A percentile compares a stretch with the other conserved stretches of the same genome.
Conservation (phyloP, 495 filamentous ascomycete genomes). For the Chlorociboria aeruginascens region DNA sequence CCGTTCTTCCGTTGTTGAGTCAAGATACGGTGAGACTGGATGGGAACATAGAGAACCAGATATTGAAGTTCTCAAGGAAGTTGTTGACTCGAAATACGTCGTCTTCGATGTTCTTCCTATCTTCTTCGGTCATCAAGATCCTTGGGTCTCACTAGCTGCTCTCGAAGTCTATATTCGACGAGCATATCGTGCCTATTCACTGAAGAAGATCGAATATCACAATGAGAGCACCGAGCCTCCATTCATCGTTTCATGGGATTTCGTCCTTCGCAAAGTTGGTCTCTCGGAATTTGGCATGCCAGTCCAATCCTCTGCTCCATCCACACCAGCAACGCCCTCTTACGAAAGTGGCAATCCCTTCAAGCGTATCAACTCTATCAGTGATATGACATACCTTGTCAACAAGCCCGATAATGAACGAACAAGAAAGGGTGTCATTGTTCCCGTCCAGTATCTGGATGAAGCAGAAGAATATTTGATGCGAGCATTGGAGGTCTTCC, state of each 20-base stretch:
- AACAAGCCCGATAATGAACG: slow-evolving; percentile 57
- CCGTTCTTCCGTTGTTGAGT: slow-evolving; percentile 92
- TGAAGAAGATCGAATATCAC: slow-evolving; percentile 82
- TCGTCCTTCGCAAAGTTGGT: slow-evolving; percentile 81
- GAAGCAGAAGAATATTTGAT: slow-evolving; percentile 78
- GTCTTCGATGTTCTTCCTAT: slow-evolving; percentile 91
- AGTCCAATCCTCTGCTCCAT: slow-evolving; percentile 60
- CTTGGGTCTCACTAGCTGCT: slow-evolving; percentile 88
- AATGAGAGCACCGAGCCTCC: slow-evolving; percentile 63
- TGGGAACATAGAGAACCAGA: slow-evolving; percentile 94
- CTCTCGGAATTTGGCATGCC: slow-evolving; percentile 78
- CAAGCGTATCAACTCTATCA: slow-evolving; percentile 82
- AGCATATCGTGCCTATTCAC: slow-evolving; percentile 87
- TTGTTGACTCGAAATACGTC: slow-evolving; percentile 95
- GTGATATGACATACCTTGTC: slow-evolving; percentile 83
- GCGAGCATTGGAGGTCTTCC: slow-evolving; percentile 75
- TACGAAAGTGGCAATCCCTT: slow-evolving; percentile 46
- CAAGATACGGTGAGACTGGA: slow-evolving; percentile 89
- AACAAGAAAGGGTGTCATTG: slow-evolving; percentile 83
- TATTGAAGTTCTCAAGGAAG: slow-evolving; percentile 81
- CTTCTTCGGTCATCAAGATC: slow-evolving; percentile 89
- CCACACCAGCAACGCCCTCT: slow-evolving; percentile 75
- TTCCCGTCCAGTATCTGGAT: slow-evolving; percentile 85
- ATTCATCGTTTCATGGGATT: slow-evolving; percentile 86
- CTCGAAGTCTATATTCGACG: slow-evolving; percentile 94